phyloP scores from a whole-genome alignment of 192 early-diverging fungal genomes.

The Helicostylum pulchrum region DNA sequence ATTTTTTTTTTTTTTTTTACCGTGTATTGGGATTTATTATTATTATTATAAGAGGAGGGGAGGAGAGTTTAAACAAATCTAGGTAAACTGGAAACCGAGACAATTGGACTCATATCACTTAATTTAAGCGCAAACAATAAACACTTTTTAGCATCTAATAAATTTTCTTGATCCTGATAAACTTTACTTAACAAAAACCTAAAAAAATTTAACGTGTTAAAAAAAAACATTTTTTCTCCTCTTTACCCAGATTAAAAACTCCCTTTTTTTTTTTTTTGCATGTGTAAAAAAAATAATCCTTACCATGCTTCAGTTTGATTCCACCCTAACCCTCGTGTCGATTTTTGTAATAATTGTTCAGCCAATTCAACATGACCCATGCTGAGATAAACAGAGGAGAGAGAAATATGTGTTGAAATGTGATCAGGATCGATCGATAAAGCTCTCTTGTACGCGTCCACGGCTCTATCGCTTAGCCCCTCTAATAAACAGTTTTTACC shows the following conservation, averaged over 20 bases:
- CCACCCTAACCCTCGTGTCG: slow-evolving; percentile 8
- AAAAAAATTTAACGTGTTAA: background rate
- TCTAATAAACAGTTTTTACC: slow-evolving; percentile 37
- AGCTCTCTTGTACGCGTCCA: slow-evolving; percentile 23
- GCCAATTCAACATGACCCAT: slow-evolving; percentile 6
- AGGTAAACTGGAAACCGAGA: slow-evolving; percentile 37
- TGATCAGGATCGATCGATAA: slow-evolving; percentile 5
- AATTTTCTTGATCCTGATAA: slow-evolving; percentile 38
- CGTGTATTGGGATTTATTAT: background rate
- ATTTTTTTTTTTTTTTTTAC: background rate
- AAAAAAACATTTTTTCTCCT: background rate
- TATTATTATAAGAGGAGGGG: background rate
- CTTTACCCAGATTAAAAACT: too few relatives aligned
- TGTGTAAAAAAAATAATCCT: slow-evolving; percentile 20
- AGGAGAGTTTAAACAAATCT: slow-evolving; percentile 28
- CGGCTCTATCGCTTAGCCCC: slow-evolving; percentile 31
- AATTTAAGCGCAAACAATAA: slow-evolving; percentile 55
- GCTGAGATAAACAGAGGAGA: background rate
- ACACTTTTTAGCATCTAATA: slow-evolving; percentile 50
- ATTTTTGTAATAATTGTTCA: slow-evolving; percentile 1
- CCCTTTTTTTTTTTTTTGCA: background rate
- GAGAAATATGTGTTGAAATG: background rate
- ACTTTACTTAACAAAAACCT: slow-evolving; percentile 47
- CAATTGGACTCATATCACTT: slow-evolving; percentile 43
- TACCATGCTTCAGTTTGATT: slow-evolving; percentile 20